phyloP scores from a whole-genome alignment of 2,329 filamentous ascomycete species.

The Xylariaceae sp. region DNA sequence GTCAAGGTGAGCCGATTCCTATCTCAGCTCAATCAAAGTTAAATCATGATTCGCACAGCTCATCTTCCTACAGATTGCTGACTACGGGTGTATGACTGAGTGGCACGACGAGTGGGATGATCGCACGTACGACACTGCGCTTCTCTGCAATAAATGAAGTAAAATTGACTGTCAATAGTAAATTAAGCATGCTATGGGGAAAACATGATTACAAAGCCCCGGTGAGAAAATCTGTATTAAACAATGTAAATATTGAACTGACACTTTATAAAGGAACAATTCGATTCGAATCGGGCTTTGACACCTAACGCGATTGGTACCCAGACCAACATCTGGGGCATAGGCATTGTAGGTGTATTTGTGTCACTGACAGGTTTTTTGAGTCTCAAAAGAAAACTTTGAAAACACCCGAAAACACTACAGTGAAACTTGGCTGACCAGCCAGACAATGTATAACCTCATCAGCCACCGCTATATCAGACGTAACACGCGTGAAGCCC shows the following conservation, averaged over 20 bases:
- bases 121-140: background rate
- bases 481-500: background rate
- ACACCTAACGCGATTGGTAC: background rate
- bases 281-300: background rate
- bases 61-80: slow-evolving; percentile 18
- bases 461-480: background rate
- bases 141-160: background rate
- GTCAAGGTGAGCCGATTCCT: slow-evolving; percentile 9
- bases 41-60: background rate
- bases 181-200: background rate
- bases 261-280: slow-evolving; percentile 17
- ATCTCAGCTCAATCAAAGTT: background rate
- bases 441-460: slow-evolving; percentile 23
- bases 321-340: slow-evolving; percentile 20
- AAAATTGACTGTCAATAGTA: slow-evolving; percentile 13
- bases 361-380: too few relatives aligned
- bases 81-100: slow-evolving; percentile 23
- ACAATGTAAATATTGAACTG: background rate
- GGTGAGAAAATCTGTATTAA: background rate
- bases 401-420: background rate
- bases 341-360: slow-evolving; percentile 16
- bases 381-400: background rate
- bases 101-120: slow-evolving; percentile 11
- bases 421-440: background rate
- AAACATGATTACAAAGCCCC: slow-evolving; percentile 10